Base-by-base conservation (phyloP, 139 green algal species). In the Cymbomonas tetramitiformis region DNA sequence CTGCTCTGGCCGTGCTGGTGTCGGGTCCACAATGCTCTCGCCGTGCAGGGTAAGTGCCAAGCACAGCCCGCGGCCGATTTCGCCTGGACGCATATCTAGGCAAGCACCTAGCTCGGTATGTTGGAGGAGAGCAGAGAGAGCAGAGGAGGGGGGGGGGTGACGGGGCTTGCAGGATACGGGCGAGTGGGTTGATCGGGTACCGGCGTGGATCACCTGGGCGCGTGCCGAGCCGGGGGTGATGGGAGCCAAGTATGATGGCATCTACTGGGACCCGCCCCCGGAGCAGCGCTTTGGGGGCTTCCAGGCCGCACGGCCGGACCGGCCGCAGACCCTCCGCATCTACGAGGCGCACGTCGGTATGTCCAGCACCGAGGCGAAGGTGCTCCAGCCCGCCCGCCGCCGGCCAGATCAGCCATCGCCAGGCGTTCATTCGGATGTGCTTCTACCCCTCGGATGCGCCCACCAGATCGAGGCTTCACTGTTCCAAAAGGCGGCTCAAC, bases 341-440 rank as follows among this genome's bases (percentile, higher is more conserved):
- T 97, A 97, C 62, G 90, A 97, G 74, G 82, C 86, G 0, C 90
- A 97, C 61, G 90, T 97, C 26, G 90, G 90, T 38, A 98, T 98
- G 90, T 79, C 64, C 58, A 70, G 71, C 1, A 25, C 46, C 10
- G 68, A 72, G 67, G n/a, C n/a, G n/a, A n/a, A n/a, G n/a, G n/a
- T n/a, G n/a, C n/a, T n/a, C n/a, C n/a, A n/a, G n/a, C n/a, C n/a
- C n/a, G n/a, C n/a, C n/a, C n/a, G n/a, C n/a, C n/a, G n/a, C n/a
- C n/a, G n/a, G n/a, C n/a, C n/a, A n/a, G n/a, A n/a, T n/a, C n/a
- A n/a, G n/a, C n/a, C n/a, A n/a, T n/a, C n/a, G n/a, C n/a, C n/a
- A n/a, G n/a, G n/a, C n/a, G n/a, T n/a, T n/a, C n/a, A n/a, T n/a
- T n/a, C n/a, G n/a, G n/a, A n/a, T n/a, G n/a, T n/a, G n/a, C n/a